Evolutionary conservation across 352 stramenopile species (phyloP), one percentile per base, ranked within the genome.

Genomic region (Bremia lactucae): DNA sequence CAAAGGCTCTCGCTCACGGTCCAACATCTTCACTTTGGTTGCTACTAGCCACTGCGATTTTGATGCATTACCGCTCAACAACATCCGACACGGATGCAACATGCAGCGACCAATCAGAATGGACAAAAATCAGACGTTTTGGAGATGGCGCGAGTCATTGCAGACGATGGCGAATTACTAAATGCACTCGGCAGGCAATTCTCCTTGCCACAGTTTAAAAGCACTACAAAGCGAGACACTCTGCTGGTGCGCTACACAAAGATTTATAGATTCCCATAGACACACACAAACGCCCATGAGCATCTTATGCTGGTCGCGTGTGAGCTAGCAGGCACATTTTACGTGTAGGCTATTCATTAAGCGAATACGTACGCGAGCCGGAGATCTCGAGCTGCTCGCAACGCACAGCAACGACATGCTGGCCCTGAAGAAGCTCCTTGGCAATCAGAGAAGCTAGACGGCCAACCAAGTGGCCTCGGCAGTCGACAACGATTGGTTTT

Each of bases 351-450:
- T 26, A 16, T 34, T 25, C 6, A 45, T n/a, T 13, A 33, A 24
- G 3, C 18, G 13, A 36, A 15, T 49, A 78, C 82, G 60, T 89
- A 96, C 83, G 80, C 57, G 94, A 98, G 62, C 96, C 96, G 57
- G 95, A 98, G 71, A 99, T 96, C 61, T 96, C 84, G 56, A 99
- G 91, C 66, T 98, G 84, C 70, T 99, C 96, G 69, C 89, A 97
- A 67, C 96, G 83, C 39, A 99, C 96, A 61, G 97, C 88, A 21
- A 99, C 93, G 51, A 99, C 85, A 58, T 97, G 95, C 75, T 99
- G 95, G 61, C 96, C 96, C 64, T 94, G 83, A 52, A 99, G 83
- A 35, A 99, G 83, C 76, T 99, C 94, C 94, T 99, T 99, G 48
- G 96, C 95, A 37, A 99, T 92, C 50, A 99, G 78, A 72, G 91